A percentile compares a stretch with the other conserved stretches of the same genome.
phyloP scores from a whole-genome alignment of 495 filamentous ascomycete species.

The Viridothelium virens region DNA sequence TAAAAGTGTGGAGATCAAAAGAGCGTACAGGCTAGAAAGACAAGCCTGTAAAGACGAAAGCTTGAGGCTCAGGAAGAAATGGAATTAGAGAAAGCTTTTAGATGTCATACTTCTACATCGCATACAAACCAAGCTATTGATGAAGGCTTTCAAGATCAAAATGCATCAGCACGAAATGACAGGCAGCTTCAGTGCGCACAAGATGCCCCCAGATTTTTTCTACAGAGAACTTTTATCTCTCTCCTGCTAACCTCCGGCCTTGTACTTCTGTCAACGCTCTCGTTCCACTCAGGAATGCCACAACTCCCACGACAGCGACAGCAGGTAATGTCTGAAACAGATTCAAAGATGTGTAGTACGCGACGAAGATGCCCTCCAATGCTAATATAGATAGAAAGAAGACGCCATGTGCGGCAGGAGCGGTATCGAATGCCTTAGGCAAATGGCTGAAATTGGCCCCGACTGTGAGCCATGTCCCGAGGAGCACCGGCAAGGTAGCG shows the following conservation, averaged over 20 bases:
- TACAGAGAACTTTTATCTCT: conserved; percentile 47
- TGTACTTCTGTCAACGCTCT: conserved; percentile 91
- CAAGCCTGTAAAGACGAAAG: no score
- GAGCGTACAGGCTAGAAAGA: no score
- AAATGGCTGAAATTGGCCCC: conserved; percentile 82
- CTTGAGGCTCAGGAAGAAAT: no score
- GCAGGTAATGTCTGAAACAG: conserved; percentile 83
- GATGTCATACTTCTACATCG: no score
- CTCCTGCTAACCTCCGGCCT: conserved; percentile 69
- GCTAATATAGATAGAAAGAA: conserved; percentile 79
- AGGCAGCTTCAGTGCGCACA: no score
- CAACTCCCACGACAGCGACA: conserved; percentile 54
- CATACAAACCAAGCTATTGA: no score
- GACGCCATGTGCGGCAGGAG: conserved; percentile 67
- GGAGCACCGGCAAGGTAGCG: conserved; percentile 61
- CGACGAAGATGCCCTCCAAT: conserved; percentile 85
- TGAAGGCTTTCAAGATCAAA: no score
- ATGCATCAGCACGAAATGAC: no score
- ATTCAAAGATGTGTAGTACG: conserved; percentile 92
- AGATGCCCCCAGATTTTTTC: no score
- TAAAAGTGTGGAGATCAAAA: no score
- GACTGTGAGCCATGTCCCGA: conserved; percentile 66
- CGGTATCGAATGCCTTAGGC: conserved; percentile 58
- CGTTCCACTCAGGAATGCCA: conserved; percentile 80
- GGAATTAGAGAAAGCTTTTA: no score